These are phyloP conservation scores for Colletotrichum nymphaeae DNA, from an alignment of 2,329 filamentous ascomycete genomes.

Conservation along the genomic window DNA sequence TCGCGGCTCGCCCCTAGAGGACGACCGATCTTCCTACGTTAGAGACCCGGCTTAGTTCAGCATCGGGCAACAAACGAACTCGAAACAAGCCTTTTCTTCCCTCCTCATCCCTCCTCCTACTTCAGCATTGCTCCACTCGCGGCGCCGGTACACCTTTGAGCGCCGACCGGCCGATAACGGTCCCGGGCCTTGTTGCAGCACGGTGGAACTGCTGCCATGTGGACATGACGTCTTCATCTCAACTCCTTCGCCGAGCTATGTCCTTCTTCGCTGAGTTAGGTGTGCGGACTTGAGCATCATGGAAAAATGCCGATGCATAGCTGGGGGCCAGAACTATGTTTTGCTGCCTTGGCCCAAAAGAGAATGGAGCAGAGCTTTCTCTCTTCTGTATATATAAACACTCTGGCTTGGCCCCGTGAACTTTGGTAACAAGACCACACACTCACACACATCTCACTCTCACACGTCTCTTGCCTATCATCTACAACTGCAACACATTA, in stretches of 20 bases:
- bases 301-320: neutral
- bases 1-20: conserved; percentile 32
- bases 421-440: neutral
- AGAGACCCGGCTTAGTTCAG: neutral
- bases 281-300: conserved; percentile 8
- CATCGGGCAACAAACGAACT: neutral
- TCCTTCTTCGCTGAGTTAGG: neutral
- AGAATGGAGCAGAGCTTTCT: neutral
- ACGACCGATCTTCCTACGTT: conserved; percentile 6
- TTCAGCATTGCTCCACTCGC: neutral
- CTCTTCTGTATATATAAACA: conserved; percentile 9
- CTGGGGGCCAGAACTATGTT: neutral
- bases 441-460: neutral
- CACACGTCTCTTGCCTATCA: neutral
- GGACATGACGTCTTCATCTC: conserved; percentile 29
- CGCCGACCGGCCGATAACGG: conserved; percentile 28
- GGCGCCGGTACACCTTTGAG: conserved; percentile 19
- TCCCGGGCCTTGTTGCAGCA: conserved; percentile 3
- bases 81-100: neutral
- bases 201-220: conserved; percentile 21
- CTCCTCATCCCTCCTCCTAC: neutral
- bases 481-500: neutral
- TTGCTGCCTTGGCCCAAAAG: neutral
- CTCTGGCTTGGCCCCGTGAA: neutral
- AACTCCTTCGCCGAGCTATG: conserved; percentile 15